Evolutionary conservation across 106 monocot genomes (phyloP), one percentile per base, ranked within the genome.

Genomic region (Iris macrosiphon): DNA sequence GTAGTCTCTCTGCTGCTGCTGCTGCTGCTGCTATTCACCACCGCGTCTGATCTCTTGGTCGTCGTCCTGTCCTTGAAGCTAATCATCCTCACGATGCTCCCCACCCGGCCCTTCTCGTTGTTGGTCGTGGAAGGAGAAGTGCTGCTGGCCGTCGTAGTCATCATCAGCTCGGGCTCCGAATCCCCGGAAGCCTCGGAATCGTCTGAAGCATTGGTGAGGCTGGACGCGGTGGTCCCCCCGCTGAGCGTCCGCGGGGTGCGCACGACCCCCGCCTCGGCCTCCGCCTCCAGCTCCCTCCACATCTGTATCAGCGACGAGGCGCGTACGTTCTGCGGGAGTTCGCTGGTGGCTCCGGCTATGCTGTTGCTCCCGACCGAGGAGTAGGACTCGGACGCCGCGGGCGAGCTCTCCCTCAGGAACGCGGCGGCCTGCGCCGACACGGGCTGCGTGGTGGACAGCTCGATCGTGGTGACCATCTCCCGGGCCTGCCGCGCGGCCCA

Each of bases 201-300:
- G n/a, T n/a, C n/a, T n/a, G n/a, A n/a, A n/a, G n/a, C n/a, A n/a
- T n/a, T n/a, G n/a, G n/a, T n/a, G n/a, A n/a, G n/a, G n/a, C 42
- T 60, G 59, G 20, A 50, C 63, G 63, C 64, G 57, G 4, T 62
- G 63, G 14, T 10, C 41, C 20, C 27, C 2, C 15, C 44, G 4
- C 44, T 29, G 16, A 3, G 26, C 15, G 12, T 34, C 35, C 35
- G 58, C 31, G 52, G 64, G 0, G 68, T 49, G n/a, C 52, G 17
- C 31, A 43, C 17, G 20, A 61, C n/a, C 22, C 59, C 75, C n/a
- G n/a, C n/a, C n/a, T n/a, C n/a, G 16, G 61, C 56, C 45, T 83
- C 83, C 1, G 87, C 81, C 70, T 93, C 93, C n/a, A 93, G 38
- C 64, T 88, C 93, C 61, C 81, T 63, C 93, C 93, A 93, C 83